Evolutionary conservation across 2,329 filamentous ascomycete species (phyloP), one percentile per base, ranked within the genome.

Genomic region (Pezicula radicicola): DNA sequence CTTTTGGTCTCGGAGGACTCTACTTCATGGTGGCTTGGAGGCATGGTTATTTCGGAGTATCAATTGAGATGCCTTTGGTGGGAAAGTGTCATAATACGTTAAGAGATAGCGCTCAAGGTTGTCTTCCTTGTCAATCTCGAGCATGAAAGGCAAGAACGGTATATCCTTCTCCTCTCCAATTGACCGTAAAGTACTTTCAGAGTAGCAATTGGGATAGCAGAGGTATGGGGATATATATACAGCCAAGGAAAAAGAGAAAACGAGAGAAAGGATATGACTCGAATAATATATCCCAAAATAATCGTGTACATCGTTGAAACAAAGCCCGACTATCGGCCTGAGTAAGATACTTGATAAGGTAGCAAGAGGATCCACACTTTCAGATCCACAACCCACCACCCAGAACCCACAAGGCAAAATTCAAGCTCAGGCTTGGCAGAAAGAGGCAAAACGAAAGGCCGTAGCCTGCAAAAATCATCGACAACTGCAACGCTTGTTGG

Each of bases 1-100:
- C 2, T 10, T 13, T 33, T 33, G 6, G 30, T 13, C 30, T 33
- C 9, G 30, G 30, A 12, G 30, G 30, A 13, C 30, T 12, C 10
- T 51, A 55, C 19, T 16, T 54, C 58, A 62, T 55, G 55, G 54
- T 46, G 46, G 53, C 25, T 57, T 50, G 50, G 53, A 57, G 57
- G 59, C 60, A 63, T 63, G 54, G 39, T 59, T 33, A 13, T 13
- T 9, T 33, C 12, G 35, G 15, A 48, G 21, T 46, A 40, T 51
- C 46, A 58, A 50, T 52, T 53, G 39, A 52, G 45, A 41, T 54
- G 27, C 50, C 33, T 45, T 45, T 33, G 30, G 44, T 54, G 30
- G 30, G 30, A 52, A 30, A 53, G 19, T 40, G 46, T 51, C 45
- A 56, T 56, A 46, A 25, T 53, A 53, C 50, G 33, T 36, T 16